These are phyloP conservation scores for Neofusicoccum umdonicola DNA, from an alignment of 2,329 filamentous ascomycete species.

Conservation along the genomic window DNA sequence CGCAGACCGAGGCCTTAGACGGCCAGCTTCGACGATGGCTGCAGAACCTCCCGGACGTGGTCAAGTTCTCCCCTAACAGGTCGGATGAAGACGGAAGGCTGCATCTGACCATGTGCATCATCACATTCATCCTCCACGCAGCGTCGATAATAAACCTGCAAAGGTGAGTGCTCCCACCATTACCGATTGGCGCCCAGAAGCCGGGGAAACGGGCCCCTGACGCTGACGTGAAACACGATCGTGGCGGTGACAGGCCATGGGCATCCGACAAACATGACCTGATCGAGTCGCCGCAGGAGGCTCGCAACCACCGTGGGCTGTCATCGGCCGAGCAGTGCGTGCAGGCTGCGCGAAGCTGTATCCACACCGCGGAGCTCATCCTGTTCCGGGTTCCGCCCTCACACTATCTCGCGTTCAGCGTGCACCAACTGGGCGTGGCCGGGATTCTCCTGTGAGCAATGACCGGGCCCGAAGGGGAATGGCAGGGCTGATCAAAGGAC, in stretches of 20 bases:
- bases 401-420: slow-evolving; percentile 6
- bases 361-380: slow-evolving; percentile 5
- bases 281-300: background rate
- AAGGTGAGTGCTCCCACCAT: background rate
- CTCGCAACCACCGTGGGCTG: background rate
- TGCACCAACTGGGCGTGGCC: background rate
- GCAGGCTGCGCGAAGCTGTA: background rate
- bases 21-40: background rate
- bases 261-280: slow-evolving; percentile 7
- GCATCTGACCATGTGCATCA: slow-evolving; percentile 7
- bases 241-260: background rate
- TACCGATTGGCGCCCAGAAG: background rate
- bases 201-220: background rate
- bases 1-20: background rate
- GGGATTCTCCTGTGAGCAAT: background rate
- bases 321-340: slow-evolving; percentile 10
- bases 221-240: background rate
- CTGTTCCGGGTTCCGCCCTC: slow-evolving; percentile 6
- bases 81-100: background rate
- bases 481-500: slow-evolving; percentile 23
- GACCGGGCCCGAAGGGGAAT: slow-evolving; percentile 29
- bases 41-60: background rate
- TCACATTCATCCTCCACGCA: slow-evolving; percentile 1
- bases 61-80: slow-evolving; percentile 4
- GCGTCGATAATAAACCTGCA: slow-evolving; percentile 4